Base-by-base conservation (phyloP, 768 basidiomycete species). In the Lactarius hatsudake region DNA sequence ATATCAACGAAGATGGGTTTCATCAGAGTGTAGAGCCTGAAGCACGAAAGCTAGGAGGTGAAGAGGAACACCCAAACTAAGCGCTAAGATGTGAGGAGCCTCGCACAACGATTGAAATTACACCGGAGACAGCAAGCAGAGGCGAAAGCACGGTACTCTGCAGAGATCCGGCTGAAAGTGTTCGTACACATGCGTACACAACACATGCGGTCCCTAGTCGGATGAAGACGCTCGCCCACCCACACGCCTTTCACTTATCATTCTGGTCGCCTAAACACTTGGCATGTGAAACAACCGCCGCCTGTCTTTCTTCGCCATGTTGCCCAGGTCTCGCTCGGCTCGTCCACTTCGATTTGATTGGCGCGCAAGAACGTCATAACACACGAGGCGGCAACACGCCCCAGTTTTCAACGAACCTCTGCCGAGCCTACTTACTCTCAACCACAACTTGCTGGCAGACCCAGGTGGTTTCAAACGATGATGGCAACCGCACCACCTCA, bases 331-430 rank as follows among this genome's bases (percentile, higher is more conserved):
- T 53, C n/a, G 51, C 51, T 26, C 26, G 51, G 51, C 51, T 26
- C 51, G 51, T 53, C 51, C 26, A 23, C 17, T 32, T 34, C 12
- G 18, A 56, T 10, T 43, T 40, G 53, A 32, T 55, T 43, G 59
- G 62, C 61, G n/a, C 34, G 18, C 30, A 9, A 23, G 17, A 59
- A 53, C 63, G 63, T 59, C 64, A 59, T 10, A 53, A 58, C 51
- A 53, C 64, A 64, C 48, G 64, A 64, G 64, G 64, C 58, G 32
- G 34, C 38, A 18, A 54, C 36, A 40, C 30, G 36, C 5, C 28
- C 42, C 32, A 23, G 13, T 51, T 26, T 23, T 12, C 23, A 3
- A 28, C 17, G 12, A 18, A 23, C 43, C 26, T 28, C 8, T 34
- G 34, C 26, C 30, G 17, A 42, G 32, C 38, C 17, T 43, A 23